Evolutionary conservation across 2,329 filamentous ascomycete genomes (phyloP).

Genomic region (Aspergillus sp.): DNA sequence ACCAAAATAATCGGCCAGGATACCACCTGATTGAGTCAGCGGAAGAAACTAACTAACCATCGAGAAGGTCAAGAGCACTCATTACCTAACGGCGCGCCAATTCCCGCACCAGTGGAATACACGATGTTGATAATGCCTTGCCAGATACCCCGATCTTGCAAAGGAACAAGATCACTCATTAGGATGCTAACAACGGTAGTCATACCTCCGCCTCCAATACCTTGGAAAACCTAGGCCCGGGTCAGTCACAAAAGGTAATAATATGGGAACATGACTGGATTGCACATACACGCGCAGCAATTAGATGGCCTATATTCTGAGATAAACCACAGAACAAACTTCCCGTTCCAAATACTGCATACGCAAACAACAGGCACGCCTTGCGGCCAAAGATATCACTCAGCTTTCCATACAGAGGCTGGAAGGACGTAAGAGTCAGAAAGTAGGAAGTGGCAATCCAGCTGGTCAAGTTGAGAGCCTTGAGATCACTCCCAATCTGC

Average conservation of each 20-base stretch:
- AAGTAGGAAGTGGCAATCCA: conserved; percentile 69
- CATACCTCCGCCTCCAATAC: conserved; percentile 65
- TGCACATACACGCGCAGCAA: conserved; percentile 50
- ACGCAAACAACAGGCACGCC: conserved; percentile 43
- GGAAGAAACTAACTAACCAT: background rate
- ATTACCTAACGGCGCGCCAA: conserved; percentile 58
- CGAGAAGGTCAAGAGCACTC: background rate
- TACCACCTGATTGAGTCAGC: conserved; percentile 38
- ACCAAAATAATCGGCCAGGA: conserved; percentile 63
- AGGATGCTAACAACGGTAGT: conserved; percentile 61
- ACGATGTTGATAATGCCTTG: conserved; percentile 68
- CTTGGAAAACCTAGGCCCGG: conserved; percentile 43
- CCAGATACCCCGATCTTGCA: conserved; percentile 63
- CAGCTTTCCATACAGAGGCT: conserved; percentile 57
- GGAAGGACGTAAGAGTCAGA: conserved; percentile 64
- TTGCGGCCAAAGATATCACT: conserved; percentile 54
- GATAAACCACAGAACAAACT: conserved; percentile 49
- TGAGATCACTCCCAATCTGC: conserved; percentile 65
- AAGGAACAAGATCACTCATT: conserved; percentile 61
- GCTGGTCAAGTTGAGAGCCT: conserved; percentile 64
- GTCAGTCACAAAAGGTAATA: conserved; percentile 2
- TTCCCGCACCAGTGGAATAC: conserved; percentile 58
- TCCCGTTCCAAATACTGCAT: conserved; percentile 48
- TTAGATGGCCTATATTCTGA: conserved; percentile 56
- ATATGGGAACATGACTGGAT: background rate